phyloP scores from a whole-genome alignment of 352 stramenopile genomes.

The Lagenidium sp. region DNA sequence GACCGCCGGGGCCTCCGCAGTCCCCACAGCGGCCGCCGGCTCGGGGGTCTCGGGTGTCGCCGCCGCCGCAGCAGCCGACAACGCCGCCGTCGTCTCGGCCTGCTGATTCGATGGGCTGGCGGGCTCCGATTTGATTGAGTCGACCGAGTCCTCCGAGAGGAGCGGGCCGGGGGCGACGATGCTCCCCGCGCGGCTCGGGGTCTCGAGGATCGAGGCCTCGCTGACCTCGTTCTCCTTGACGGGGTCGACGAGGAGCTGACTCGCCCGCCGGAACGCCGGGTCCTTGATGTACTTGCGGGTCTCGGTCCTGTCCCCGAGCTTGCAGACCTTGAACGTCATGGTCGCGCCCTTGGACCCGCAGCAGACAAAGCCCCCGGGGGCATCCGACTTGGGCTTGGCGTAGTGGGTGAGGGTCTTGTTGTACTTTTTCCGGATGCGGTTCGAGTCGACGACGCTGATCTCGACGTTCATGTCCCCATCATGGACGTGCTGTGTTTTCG shows the following conservation, averaged over 20 bases:
- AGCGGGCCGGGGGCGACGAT: slow-evolving; percentile 10
- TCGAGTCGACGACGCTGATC: slow-evolving; percentile 58
- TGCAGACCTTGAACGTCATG: slow-evolving; percentile 31
- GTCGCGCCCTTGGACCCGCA: slow-evolving; percentile 30
- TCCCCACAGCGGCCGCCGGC: background rate
- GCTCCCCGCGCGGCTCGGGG: slow-evolving; percentile 31
- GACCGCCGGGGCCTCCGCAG: background rate
- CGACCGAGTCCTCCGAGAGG: background rate
- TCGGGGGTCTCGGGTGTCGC: background rate
- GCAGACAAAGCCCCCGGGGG: slow-evolving; percentile 30
- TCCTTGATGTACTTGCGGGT: slow-evolving; percentile 40
- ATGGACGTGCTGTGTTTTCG: slow-evolving; percentile 23
- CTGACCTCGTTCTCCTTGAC: slow-evolving; percentile 44
- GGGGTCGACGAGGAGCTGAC: slow-evolving; percentile 23
- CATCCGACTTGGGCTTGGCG: slow-evolving; percentile 38
- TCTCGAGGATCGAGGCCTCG: slow-evolving; percentile 35
- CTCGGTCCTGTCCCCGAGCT: slow-evolving; percentile 14
- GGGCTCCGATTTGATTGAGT: background rate
- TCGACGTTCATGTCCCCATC: slow-evolving; percentile 28
- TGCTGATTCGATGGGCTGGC: background rate
- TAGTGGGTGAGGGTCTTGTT: slow-evolving; percentile 48
- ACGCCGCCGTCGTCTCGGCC: background rate
- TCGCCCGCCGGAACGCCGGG: slow-evolving; percentile 31
- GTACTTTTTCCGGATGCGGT: slow-evolving; percentile 60
- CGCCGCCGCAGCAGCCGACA: background rate